These are phyloP conservation scores for Polychaeton citri DNA, from an alignment of 2,329 filamentous ascomycete genomes.

Conservation along the genomic window DNA sequence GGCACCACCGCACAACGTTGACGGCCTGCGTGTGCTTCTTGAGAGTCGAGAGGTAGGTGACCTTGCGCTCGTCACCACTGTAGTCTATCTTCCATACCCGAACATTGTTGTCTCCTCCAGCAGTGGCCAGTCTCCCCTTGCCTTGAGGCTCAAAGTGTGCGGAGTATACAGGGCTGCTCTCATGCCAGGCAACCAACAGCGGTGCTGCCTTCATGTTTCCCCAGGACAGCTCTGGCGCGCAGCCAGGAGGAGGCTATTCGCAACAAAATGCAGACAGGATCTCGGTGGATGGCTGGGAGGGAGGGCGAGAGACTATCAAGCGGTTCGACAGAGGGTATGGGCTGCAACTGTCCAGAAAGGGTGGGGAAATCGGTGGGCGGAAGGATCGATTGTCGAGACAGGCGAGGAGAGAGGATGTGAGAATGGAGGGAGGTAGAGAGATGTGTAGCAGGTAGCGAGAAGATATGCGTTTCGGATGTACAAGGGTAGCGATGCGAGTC, in stretches of 20 bases:
- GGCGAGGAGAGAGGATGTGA: too few species aligned
- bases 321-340: too few species aligned
- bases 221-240: background rate
- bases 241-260: background rate
- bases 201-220: constrained; percentile 80
- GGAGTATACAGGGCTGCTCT: constrained; percentile 93
- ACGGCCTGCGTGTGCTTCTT: constrained; percentile 92
- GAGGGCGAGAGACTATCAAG: too few species aligned
- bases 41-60: constrained; percentile 83
- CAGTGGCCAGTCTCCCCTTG: constrained; percentile 84
- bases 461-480: too few species aligned
- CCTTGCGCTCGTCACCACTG: constrained; percentile 72
- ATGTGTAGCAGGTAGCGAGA: too few species aligned
- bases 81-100: constrained; percentile 85
- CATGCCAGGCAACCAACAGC: constrained; percentile 96
- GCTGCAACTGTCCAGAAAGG: too few species aligned
- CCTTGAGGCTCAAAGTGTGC: constrained; percentile 90
- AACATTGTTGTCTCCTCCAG: constrained; percentile 92
- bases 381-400: too few species aligned
- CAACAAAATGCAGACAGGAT: too few species aligned
- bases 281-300: too few species aligned
- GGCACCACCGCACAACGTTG: constrained; percentile 93
- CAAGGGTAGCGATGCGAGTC: too few species aligned
- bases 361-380: too few species aligned
- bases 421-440: too few species aligned